Conservation (phyloP, 31 red algal species). For the Porphyra umbilicalis region DNA sequence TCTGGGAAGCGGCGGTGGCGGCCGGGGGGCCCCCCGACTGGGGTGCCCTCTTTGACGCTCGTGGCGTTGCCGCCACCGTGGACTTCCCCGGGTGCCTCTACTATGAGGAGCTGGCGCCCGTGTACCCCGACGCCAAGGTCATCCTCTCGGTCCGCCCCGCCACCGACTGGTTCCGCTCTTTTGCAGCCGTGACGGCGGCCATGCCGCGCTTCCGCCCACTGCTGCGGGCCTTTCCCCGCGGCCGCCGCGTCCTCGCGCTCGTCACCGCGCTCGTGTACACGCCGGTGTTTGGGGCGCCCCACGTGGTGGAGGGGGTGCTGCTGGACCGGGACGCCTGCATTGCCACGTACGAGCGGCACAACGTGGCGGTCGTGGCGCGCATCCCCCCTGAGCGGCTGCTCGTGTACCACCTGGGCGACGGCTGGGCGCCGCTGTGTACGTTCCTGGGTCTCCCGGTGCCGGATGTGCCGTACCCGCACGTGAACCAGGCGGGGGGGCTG, state of each 20-base stretch:
- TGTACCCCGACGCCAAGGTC: not conserved
- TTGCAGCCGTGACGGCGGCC: not conserved
- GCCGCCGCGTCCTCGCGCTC: not conserved
- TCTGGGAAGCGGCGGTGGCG: not conserved
- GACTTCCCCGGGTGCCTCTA: not conserved
- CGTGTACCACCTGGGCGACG: not conserved
- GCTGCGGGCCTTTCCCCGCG: not conserved
- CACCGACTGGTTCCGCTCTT: not conserved
- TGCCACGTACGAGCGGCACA: not conserved
- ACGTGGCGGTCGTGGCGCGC: not conserved
- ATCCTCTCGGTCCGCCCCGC: not conserved
- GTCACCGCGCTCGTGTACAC: not conserved
- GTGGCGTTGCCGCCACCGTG: not conserved
- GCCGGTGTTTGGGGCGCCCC: not conserved
- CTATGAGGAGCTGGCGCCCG: not conserved
- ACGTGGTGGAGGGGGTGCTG: not conserved
- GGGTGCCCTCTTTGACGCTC: not conserved
- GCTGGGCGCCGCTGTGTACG: constrained; percentile 1
- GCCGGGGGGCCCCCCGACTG: not conserved
- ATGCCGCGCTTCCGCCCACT: not conserved
- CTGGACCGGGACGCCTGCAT: not conserved
- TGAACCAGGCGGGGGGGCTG: not conserved
- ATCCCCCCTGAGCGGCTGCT: constrained; percentile 2
- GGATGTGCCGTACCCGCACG: not conserved
- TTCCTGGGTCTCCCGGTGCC: not conserved